Conservation (phyloP, 78 protist species). For the Dictyostelium brefeldianum region DNA sequence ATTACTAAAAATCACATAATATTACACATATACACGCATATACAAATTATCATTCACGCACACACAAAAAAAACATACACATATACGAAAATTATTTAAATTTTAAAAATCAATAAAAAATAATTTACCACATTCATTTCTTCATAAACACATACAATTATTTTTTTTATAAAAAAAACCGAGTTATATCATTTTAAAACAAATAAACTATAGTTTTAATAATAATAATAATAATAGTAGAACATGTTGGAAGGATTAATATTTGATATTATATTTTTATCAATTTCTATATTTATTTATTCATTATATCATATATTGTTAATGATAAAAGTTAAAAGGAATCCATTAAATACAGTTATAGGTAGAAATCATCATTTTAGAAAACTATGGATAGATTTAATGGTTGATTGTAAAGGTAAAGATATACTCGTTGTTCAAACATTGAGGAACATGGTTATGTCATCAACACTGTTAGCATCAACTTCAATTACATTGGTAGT, state of each 20-base stretch:
- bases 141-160: too few relatives aligned
- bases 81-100: too few relatives aligned
- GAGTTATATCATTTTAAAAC: too few relatives aligned
- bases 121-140: too few relatives aligned
- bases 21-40: too few relatives aligned
- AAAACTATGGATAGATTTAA: constrained; percentile 28
- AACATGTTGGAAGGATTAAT: constrained; percentile 67
- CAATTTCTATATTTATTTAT: constrained; percentile 6
- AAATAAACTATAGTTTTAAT: too few relatives aligned
- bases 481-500: constrained; percentile 70
- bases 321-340: background rate
- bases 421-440: constrained; percentile 64
- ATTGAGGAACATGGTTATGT: constrained; percentile 44
- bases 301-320: constrained; percentile 21
- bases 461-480: constrained; percentile 52
- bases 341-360: constrained; percentile 25
- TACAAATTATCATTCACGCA: too few relatives aligned
- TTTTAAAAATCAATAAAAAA: too few relatives aligned
- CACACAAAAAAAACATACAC: too few relatives aligned
- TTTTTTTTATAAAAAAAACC: too few relatives aligned
- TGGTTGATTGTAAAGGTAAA: constrained; percentile 34
- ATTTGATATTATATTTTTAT: constrained; percentile 62
- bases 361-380: constrained; percentile 59
- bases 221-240: background rate
- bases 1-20: too few relatives aligned